These are phyloP conservation scores for Hypoxylon sp. DNA, from an alignment of 2,329 filamentous ascomycete genomes.

Conservation along the genomic window DNA sequence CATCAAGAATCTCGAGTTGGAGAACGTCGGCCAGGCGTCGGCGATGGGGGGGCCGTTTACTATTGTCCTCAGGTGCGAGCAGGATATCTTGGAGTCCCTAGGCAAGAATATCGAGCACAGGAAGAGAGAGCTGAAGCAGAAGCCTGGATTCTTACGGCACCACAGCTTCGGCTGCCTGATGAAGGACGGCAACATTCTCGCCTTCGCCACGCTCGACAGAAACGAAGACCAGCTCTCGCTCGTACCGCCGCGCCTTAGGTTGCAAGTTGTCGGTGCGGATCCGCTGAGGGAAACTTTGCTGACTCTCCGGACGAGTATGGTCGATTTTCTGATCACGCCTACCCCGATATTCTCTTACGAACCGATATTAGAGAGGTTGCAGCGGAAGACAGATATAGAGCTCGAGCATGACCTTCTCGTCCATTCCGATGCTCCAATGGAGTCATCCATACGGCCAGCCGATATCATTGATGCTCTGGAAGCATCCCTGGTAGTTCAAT, in stretches of 20 bases:
- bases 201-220: constrained; percentile 61
- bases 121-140: constrained; percentile 60
- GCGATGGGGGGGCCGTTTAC: constrained; percentile 49
- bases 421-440: constrained; percentile 30
- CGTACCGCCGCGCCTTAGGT: constrained; percentile 44
- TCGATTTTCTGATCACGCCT: constrained; percentile 69
- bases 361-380: constrained; percentile 71
- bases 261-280: constrained; percentile 57
- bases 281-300: constrained; percentile 61
- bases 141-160: constrained; percentile 66
- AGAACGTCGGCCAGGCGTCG: constrained; percentile 53
- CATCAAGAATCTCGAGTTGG: constrained; percentile 48
- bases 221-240: constrained; percentile 41
- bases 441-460: constrained; percentile 27
- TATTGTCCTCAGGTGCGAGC: constrained; percentile 56
- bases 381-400: constrained; percentile 66
- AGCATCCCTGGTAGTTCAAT: neutral
- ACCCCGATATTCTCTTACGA: constrained; percentile 77
- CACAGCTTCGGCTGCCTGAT: constrained; percentile 71
- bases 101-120: constrained; percentile 49
- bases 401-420: constrained; percentile 65
- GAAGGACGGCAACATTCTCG: constrained; percentile 62
- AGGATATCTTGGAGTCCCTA: constrained; percentile 60
- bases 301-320: constrained; percentile 51
- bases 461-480: constrained; percentile 28